These are phyloP conservation scores for Glycine soja DNA, from an alignment of 306 rosid species.

Conservation along the genomic window DNA sequence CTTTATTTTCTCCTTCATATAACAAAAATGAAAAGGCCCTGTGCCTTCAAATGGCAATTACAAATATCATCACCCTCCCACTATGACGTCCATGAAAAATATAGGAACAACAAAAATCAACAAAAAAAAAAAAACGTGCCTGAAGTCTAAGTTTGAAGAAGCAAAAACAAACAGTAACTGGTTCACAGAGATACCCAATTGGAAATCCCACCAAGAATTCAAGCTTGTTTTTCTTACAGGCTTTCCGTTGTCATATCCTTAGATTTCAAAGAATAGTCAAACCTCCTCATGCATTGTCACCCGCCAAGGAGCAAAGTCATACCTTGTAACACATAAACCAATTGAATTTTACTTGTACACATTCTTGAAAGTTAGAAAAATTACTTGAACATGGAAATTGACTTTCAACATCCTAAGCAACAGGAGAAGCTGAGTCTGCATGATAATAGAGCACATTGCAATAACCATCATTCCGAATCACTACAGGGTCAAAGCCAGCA, in stretches of 20 bases:
- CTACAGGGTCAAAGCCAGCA: slow-evolving; percentile 95
- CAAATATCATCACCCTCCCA: slow-evolving; percentile 17
- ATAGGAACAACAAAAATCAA: background rate
- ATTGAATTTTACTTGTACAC: background rate
- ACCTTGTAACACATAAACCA: background rate
- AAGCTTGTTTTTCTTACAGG: slow-evolving; percentile 74
- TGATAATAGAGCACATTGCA: slow-evolving; percentile 91
- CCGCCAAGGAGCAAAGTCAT: slow-evolving; percentile 24
- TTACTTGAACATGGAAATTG: slow-evolving; percentile 96
- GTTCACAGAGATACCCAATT: slow-evolving; percentile 89
- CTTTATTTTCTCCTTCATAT: slow-evolving; percentile 86
- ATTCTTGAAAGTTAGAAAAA: background rate
- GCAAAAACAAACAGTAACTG: slow-evolving; percentile 90
- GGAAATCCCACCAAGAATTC: slow-evolving; percentile 99
- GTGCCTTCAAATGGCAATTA: slow-evolving; percentile 66
- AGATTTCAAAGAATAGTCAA: slow-evolving; percentile 89
- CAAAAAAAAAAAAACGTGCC: slow-evolving; percentile 47
- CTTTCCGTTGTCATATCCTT: slow-evolving; percentile 86
- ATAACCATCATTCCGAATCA: slow-evolving; percentile 79
- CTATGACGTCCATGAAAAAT: background rate
- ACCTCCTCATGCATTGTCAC: slow-evolving; percentile 79
- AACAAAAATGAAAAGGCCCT: slow-evolving; percentile 87
- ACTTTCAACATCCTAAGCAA: slow-evolving; percentile 96
- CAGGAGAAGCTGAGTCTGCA: slow-evolving; percentile 93
- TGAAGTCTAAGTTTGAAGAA: slow-evolving; percentile 87